Evolutionary conservation across 2,329 filamentous ascomycete species (phyloP).

Genomic region (Botrytis medusae): DNA sequence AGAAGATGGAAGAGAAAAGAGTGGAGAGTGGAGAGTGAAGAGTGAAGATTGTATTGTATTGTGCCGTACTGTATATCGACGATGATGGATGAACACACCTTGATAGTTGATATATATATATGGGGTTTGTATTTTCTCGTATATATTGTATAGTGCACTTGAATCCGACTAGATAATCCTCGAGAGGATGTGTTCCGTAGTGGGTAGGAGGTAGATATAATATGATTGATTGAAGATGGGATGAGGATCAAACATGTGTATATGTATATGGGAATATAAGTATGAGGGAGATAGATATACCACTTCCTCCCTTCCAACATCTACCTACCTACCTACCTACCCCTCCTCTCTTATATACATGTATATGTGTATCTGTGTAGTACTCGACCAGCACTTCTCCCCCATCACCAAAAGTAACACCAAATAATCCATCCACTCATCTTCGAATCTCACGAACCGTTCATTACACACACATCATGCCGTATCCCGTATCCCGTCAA

Average conservation of each 20-base stretch:
- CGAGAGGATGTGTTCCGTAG: no score
- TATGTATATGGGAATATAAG: no score
- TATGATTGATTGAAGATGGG: no score
- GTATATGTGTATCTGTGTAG: neutral
- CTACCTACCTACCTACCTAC: no score
- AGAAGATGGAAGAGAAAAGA: no score
- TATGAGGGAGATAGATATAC: no score
- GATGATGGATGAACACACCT: neutral
- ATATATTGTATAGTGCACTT: neutral
- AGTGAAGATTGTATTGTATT: no score
- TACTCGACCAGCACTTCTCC: neutral
- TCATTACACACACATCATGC: neutral
- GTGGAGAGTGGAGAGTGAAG: no score
- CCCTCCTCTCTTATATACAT: neutral
- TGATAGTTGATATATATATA: neutral
- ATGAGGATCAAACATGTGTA: neutral
- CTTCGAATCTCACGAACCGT: neutral
- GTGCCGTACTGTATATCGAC: neutral
- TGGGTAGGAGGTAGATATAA: no score
- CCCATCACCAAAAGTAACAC: neutral
- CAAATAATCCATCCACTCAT: neutral
- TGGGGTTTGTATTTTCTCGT: neutral
- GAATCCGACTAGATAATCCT: neutral
- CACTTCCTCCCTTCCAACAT: no score
- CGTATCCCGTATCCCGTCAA: neutral